Evolutionary conservation across 2,329 filamentous ascomycete species (phyloP).

Genomic region (Alternaria angustiovoidea): DNA sequence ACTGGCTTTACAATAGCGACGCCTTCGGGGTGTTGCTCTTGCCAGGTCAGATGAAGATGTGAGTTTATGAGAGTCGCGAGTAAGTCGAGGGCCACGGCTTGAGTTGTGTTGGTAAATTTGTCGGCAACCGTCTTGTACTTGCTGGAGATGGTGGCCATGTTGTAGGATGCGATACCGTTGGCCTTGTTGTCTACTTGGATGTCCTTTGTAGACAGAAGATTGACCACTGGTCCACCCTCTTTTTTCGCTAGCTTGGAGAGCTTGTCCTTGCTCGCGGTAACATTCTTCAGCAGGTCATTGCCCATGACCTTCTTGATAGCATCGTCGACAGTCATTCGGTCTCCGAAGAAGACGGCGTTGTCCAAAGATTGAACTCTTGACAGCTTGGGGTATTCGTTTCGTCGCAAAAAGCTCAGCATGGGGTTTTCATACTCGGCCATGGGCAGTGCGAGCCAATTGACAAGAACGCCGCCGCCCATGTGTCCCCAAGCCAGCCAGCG

Average conservation of each 20-base stretch:
- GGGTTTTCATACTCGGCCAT: constrained; percentile 80
- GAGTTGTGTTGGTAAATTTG: constrained; percentile 62
- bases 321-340: constrained; percentile 60
- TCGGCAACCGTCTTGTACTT: constrained; percentile 74
- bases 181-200: constrained; percentile 72
- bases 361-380: constrained; percentile 78
- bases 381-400: constrained; percentile 76
- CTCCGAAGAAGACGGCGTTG: constrained; percentile 76
- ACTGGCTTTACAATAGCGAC: constrained; percentile 84
- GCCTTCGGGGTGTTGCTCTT: constrained; percentile 77
- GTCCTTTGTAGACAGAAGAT: constrained; percentile 60
- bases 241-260: constrained; percentile 63
- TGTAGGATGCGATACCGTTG: constrained; percentile 80
- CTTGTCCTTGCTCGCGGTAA: constrained; percentile 66
- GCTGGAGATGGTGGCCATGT: constrained; percentile 63
- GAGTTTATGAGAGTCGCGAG: constrained; percentile 81
- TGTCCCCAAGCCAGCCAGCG: constrained; percentile 92
- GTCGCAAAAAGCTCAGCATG: constrained; percentile 75
- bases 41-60: constrained; percentile 87
- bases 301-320: constrained; percentile 54
- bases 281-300: constrained; percentile 62
- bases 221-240: constrained; percentile 68
- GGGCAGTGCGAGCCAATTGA: constrained; percentile 81
- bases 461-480: constrained; percentile 84
- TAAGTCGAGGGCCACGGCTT: constrained; percentile 67